Conservation (phyloP, 768 basidiomycete species). For the Sarcomyxa edulis region DNA sequence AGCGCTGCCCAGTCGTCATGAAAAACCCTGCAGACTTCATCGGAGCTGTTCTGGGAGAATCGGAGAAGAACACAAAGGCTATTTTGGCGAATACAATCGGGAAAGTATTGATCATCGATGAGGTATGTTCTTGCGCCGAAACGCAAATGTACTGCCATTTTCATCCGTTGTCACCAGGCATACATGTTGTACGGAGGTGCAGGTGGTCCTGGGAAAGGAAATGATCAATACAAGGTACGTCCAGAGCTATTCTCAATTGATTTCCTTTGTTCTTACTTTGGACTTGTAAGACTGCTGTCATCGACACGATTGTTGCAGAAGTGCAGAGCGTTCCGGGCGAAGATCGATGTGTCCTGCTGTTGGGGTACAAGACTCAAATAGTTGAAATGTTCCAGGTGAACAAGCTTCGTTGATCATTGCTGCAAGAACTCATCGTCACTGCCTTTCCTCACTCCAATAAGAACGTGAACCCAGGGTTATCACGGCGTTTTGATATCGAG, state of each 20-base stretch:
- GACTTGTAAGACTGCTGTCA: slow-evolving; percentile 66
- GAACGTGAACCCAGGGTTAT: slow-evolving; percentile 68
- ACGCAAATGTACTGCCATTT: too few species aligned
- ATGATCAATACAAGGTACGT: slow-evolving; percentile 52
- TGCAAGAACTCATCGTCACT: not conserved
- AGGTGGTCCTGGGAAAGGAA: slow-evolving; percentile 19
- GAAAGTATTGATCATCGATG: slow-evolving; percentile 69
- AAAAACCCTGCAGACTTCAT: slow-evolving; percentile 71
- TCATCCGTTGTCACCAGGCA: slow-evolving; percentile 39
- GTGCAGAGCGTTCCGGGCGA: slow-evolving; percentile 66
- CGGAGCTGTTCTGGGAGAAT: slow-evolving; percentile 52
- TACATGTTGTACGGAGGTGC: slow-evolving; percentile 59
- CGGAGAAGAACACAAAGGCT: slow-evolving; percentile 59
- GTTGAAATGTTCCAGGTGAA: slow-evolving; percentile 69
- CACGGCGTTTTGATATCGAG: slow-evolving; percentile 64
- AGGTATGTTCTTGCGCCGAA: slow-evolving; percentile 29
- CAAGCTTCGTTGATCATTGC: not conserved
- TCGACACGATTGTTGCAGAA: slow-evolving; percentile 73
- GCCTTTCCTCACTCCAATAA: slow-evolving; percentile 14
- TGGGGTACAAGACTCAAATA: slow-evolving; percentile 66
- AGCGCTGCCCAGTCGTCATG: slow-evolving; percentile 39
- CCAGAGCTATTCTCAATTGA: too few species aligned
- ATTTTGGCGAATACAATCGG: slow-evolving; percentile 55
- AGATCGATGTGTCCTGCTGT: slow-evolving; percentile 60
- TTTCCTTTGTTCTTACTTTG: too few species aligned